Conservation (phyloP, 805 yeast species). For the Wickerhamomyces chaumierensis region DNA sequence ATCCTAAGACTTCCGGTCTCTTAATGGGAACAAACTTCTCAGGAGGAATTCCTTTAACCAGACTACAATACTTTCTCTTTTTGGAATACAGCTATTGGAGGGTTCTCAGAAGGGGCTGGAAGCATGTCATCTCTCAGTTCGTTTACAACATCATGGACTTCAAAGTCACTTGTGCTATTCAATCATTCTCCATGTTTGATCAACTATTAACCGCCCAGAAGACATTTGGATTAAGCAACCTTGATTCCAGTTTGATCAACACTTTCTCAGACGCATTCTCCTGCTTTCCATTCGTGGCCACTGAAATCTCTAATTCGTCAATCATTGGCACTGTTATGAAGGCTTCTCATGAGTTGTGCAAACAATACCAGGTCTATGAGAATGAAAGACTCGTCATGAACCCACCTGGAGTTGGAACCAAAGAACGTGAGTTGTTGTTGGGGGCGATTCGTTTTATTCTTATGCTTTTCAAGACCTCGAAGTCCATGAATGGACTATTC, state of each 20-base stretch:
- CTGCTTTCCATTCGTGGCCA: background rate
- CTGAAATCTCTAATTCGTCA: background rate
- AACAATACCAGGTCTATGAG: background rate
- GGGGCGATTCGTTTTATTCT: background rate
- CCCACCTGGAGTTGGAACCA: background rate
- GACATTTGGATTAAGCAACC: slow-evolving; percentile 37
- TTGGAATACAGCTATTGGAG: slow-evolving; percentile 53
- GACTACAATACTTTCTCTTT: slow-evolving; percentile 46
- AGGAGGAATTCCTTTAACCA: slow-evolving; percentile 20
- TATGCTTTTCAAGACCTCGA: background rate
- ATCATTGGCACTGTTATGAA: background rate
- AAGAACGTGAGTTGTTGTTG: background rate
- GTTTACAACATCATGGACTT: slow-evolving; percentile 38
- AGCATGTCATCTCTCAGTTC: slow-evolving; percentile 48
- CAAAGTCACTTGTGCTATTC: slow-evolving; percentile 42
- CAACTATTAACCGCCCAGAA: slow-evolving; percentile 84
- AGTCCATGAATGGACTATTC: background rate
- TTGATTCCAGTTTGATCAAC: background rate
- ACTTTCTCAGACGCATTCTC: too few relatives aligned
- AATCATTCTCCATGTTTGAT: slow-evolving; percentile 36
- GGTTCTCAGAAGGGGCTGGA: slow-evolving; percentile 33
- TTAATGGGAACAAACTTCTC: slow-evolving; percentile 9
- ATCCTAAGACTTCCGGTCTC: slow-evolving; percentile 8
- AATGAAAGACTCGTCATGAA: background rate
- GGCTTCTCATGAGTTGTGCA: background rate